Evolutionary conservation across 73 alveolate genomes (phyloP).

Genomic region (Symbiodinium pilosum): DNA sequence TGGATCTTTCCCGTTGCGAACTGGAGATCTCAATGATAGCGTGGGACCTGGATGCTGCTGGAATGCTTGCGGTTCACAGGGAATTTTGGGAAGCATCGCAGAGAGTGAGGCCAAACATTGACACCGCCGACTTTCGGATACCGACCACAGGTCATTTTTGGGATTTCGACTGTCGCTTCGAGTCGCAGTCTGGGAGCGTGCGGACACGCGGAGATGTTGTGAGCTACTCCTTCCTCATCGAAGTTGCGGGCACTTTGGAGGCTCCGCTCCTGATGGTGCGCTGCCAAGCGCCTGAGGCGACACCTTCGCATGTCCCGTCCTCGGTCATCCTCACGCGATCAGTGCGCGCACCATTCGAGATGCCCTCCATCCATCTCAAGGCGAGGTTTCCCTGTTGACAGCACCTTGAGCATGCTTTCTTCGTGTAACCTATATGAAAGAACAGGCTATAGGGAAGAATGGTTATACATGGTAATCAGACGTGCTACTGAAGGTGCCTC

Average conservation of each 20-base stretch:
- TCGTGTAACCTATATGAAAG: neutral
- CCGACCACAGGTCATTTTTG: constrained; percentile 63
- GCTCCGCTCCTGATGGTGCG: constrained; percentile 53
- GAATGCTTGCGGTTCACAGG: constrained; percentile 34
- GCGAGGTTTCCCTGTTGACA: neutral
- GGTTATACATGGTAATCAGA: neutral
- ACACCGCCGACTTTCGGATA: constrained; percentile 27
- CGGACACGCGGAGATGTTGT: constrained; percentile 27
- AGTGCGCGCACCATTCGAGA: constrained; percentile 18
- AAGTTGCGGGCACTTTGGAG: constrained; percentile 41
- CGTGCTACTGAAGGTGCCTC: constrained; percentile 44
- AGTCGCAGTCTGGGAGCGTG: neutral
- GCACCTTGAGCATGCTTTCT: neutral
- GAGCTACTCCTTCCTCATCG: constrained; percentile 36
- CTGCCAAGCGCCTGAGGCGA: constrained; percentile 24
- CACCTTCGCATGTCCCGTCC: neutral
- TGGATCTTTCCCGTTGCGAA: neutral
- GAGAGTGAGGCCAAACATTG: neutral
- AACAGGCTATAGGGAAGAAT: neutral
- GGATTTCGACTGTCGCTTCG: constrained; percentile 86
- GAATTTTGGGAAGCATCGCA: constrained; percentile 5
- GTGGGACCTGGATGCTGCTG: constrained; percentile 27
- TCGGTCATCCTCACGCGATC: constrained; percentile 43
- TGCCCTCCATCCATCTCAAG: constrained; percentile 32
- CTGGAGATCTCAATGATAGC: constrained; percentile 64